Base-by-base conservation (phyloP, 176 grass and related monocot genomes). In the Bothriochloa decipiens region DNA sequence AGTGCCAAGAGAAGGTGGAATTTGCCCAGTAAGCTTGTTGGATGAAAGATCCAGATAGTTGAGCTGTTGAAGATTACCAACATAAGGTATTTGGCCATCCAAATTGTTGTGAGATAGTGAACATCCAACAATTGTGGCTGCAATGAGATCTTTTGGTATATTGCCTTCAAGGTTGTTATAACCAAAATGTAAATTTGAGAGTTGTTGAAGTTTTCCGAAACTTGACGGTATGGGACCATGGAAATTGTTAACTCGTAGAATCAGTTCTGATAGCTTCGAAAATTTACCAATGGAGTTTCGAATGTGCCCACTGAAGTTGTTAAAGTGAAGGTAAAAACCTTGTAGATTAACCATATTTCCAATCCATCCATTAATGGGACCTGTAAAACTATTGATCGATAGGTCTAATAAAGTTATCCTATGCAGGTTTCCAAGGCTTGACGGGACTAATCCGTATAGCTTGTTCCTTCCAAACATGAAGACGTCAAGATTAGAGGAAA, bases 21-120 rank as follows among this genome's bases (percentile, higher is more conserved):
- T 89, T 74, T 83, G 57, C 29, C 90, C 87, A 2, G 18, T 72
- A 52, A 88, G 65, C n/a, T 89, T 81, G 75, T 89, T 92, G 10
- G 58, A 53, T 42, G 84, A 89, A 72, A 92, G 23, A 41, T 77
- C 75, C 50, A 92, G 28, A 23, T 73, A 28, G 25, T 15, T 25
- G 23, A 86, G 29, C 14, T 86, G 84, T 10, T 53, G 84, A 86
- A 86, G 76, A 25, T 80, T 86, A 33, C 55, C 50, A 26, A 86
- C 8, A 20, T 65, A 17, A 40, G 77, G 76, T 73, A 74, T 42
- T 28, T 28, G 4, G 43, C 77, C 84, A 55, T 55, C 43, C 6
- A 80, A 18, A 66, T 28, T 74, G 41, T 80, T 86, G 43, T 86
- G 57, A 11, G 55, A 74, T 53, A 86, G 42, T 6, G 1, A 7